phyloP scores from a whole-genome alignment of 805 yeast species.

The Myxozyma mucilagina region DNA sequence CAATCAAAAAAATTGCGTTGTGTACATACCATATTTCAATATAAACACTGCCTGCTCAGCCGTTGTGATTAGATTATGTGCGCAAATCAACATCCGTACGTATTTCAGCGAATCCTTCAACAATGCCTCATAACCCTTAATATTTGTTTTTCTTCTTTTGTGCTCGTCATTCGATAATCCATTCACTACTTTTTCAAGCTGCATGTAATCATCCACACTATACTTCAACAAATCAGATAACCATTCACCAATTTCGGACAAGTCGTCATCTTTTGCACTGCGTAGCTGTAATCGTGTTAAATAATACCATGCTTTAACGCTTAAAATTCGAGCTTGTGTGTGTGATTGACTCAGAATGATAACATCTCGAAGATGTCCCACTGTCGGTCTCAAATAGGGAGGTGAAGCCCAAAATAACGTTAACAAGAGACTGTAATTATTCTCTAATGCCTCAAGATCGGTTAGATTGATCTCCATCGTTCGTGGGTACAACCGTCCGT shows the following conservation, averaged over 20 bases:
- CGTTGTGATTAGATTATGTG: slow-evolving; percentile 7
- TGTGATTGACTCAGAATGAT: slow-evolving; percentile 32
- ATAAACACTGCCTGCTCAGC: slow-evolving; percentile 14
- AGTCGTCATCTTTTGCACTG: background rate
- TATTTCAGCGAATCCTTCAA: slow-evolving; percentile 22
- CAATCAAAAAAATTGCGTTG: background rate
- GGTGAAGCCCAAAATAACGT: slow-evolving; percentile 37
- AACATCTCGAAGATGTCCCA: slow-evolving; percentile 34
- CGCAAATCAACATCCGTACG: slow-evolving; percentile 13
- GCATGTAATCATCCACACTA: slow-evolving; percentile 25
- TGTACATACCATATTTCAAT: slow-evolving; percentile 9
- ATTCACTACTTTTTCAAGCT: slow-evolving; percentile 18
- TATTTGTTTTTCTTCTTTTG: slow-evolving; percentile 12
- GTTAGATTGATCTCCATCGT: slow-evolving; percentile 23
- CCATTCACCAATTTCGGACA: slow-evolving; percentile 29
- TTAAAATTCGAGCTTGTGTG: slow-evolving; percentile 33
- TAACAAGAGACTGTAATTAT: slow-evolving; percentile 33
- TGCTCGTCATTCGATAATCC: slow-evolving; percentile 17
- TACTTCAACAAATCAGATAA: slow-evolving; percentile 24
- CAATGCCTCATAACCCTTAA: slow-evolving; percentile 21
- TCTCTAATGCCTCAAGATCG: slow-evolving; percentile 34
- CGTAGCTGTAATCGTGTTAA: slow-evolving; percentile 21
- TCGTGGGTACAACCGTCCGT: slow-evolving; percentile 33
- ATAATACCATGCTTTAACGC: slow-evolving; percentile 35
- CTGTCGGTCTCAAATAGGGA: slow-evolving; percentile 25